Conservation (phyloP, 2,329 filamentous ascomycete species). For the Rachicladosporium sp. region DNA sequence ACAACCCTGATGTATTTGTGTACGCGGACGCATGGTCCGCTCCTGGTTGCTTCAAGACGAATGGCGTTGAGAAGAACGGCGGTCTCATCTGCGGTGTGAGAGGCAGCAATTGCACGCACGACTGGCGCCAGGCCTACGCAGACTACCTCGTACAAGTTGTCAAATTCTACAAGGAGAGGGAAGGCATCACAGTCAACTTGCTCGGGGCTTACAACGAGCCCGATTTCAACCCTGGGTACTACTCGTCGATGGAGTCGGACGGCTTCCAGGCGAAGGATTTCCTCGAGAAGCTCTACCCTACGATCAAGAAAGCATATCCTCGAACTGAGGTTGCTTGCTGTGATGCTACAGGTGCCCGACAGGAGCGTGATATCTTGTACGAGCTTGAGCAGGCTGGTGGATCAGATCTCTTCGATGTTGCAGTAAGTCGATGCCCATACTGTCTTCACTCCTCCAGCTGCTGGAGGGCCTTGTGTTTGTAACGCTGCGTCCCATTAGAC, state of each 20-base stretch:
- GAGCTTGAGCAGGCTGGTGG: constrained; percentile 20
- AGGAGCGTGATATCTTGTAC: constrained; percentile 16
- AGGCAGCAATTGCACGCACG: constrained; percentile 20
- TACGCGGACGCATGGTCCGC: constrained; percentile 39
- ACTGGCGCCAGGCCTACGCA: constrained; percentile 38
- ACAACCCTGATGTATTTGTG: constrained; percentile 31
- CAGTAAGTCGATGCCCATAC: too few relatives aligned
- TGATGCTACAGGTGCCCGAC: constrained; percentile 12
- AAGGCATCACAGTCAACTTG: constrained; percentile 28
- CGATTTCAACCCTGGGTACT: constrained; percentile 22
- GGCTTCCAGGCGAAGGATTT: constrained; percentile 38
- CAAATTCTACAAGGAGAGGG: constrained; percentile 31
- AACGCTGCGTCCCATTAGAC: too few relatives aligned
- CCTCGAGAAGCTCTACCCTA: constrained; percentile 32
- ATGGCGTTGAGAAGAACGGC: constrained; percentile 27
- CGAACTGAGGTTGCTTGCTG: constrained; percentile 11
- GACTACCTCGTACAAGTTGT: constrained; percentile 38
- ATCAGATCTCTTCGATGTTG: constrained; percentile 9
- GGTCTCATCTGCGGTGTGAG: constrained; percentile 34
- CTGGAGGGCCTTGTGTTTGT: constrained; percentile 1
- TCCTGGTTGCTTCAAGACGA: constrained; percentile 38
- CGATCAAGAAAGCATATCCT: constrained; percentile 21
- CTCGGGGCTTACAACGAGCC: constrained; percentile 22
- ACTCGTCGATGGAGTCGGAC: constrained; percentile 35
- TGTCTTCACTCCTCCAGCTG: too few relatives aligned